Percentiles rank a stretch among this genome's conserved stretches.
Evolutionary conservation across 2,329 filamentous ascomycete genomes (phyloP).

Genomic region (Triangularia setosa): DNA sequence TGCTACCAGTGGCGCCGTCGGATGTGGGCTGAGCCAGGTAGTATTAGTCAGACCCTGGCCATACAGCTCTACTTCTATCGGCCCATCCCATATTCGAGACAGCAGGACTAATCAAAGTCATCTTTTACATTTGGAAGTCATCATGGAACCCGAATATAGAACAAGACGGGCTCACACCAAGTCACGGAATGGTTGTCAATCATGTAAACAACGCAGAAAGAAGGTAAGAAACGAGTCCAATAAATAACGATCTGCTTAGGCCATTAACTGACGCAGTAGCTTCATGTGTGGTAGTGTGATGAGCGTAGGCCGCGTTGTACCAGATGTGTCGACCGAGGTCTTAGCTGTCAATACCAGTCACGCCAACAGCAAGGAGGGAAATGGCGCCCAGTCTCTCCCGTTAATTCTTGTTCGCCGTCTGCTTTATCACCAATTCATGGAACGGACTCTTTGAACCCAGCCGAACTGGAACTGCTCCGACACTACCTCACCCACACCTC

Average conservation of each 20-base stretch:
- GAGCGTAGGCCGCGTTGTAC: constrained; percentile 33
- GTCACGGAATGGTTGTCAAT: constrained; percentile 33
- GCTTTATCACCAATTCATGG: background rate
- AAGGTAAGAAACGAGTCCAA: constrained; percentile 28
- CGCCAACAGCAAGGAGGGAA: background rate
- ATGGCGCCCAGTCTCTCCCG: background rate
- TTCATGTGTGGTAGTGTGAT: constrained; percentile 30
- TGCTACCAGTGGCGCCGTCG: background rate
- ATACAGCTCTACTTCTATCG: background rate
- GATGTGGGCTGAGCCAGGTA: background rate
- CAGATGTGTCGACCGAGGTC: constrained; percentile 31
- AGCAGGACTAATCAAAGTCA: background rate
- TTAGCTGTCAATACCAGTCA: constrained; percentile 30
- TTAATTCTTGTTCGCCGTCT: constrained; percentile 1
- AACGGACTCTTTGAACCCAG: constrained; percentile 22
- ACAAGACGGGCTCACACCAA: constrained; percentile 30
- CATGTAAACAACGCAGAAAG: constrained; percentile 34
- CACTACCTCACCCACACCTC: constrained; percentile 43
- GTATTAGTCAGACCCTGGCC: background rate
- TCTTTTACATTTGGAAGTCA: background rate
- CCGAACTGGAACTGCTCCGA: constrained; percentile 36
- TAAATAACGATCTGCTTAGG: background rate
- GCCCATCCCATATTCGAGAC: background rate
- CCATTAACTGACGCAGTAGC: background rate
- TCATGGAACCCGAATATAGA: constrained; percentile 10